phyloP scores from a whole-genome alignment of 2,329 filamentous ascomycete species.

The Ophiostoma fasciatum region DNA sequence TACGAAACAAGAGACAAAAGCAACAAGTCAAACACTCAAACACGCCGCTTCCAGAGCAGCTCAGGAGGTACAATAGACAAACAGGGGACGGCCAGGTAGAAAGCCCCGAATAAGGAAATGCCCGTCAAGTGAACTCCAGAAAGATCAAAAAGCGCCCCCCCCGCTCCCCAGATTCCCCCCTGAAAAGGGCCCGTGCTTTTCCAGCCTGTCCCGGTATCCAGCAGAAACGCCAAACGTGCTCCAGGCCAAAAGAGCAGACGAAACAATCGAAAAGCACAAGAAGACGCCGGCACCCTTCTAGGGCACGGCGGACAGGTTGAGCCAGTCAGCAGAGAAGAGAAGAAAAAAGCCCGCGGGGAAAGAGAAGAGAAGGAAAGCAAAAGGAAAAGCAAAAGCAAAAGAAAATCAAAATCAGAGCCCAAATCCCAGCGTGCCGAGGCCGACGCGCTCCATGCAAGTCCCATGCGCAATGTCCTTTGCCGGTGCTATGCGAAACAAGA shows the following conservation, averaged over 20 bases:
- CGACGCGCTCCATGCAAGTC: no score
- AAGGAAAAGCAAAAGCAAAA: not conserved
- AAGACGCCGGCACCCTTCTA: not conserved
- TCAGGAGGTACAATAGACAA: constrained; percentile 1
- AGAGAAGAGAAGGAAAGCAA: not conserved
- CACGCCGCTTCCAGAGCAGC: constrained; percentile 10
- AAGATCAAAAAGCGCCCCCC: not conserved
- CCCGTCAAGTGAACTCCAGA: not conserved
- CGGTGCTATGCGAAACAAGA: no score
- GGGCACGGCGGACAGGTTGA: not conserved
- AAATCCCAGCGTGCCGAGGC: no score
- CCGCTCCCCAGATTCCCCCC: no score
- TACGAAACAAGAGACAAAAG: constrained; percentile 1
- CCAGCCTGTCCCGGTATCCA: no score
- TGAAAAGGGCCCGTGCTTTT: no score
- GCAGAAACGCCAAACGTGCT: no score
- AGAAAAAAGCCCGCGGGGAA: not conserved
- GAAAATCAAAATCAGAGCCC: no score
- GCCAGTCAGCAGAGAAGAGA: not conserved
- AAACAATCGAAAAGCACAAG: no score
- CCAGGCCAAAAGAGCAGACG: not conserved
- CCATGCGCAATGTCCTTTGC: no score
- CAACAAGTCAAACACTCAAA: not conserved
- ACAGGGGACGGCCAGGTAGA: no score
- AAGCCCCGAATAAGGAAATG: not conserved